These are phyloP conservation scores for Wickerhamomyces strasburgensis DNA, from an alignment of 805 yeast genomes.

Conservation along the genomic window DNA sequence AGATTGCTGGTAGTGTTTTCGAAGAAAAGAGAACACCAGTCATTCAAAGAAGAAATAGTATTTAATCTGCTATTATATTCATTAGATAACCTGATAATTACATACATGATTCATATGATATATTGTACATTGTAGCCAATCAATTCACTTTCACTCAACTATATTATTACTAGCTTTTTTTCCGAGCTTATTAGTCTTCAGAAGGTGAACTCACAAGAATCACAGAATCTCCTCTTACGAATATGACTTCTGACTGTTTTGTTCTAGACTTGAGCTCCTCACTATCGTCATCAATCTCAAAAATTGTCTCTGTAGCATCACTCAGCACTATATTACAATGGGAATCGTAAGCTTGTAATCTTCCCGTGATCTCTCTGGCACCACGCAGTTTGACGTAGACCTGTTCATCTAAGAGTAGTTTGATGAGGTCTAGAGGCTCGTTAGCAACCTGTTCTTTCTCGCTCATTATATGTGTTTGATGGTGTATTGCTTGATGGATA, in stretches of 20 bases:
- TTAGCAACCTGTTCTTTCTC: constrained; percentile 23
- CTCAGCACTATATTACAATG: constrained; percentile 95
- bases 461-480: neutral
- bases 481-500: neutral
- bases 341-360: constrained; percentile 88
- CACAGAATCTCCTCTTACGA: constrained; percentile 97
- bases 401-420: constrained; percentile 79
- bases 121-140: no score
- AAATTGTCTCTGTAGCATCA: constrained; percentile 84
- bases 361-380: constrained; percentile 87
- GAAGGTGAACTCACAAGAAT: constrained; percentile 63
- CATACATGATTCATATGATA: no score
- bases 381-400: constrained; percentile 90
- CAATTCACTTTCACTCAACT: no score
- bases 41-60: constrained; percentile 58
- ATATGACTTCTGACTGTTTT: constrained; percentile 79
- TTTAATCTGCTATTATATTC: constrained; percentile 29
- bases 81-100: neutral
- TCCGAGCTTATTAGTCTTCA: constrained; percentile 22
- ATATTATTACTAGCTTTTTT: neutral
- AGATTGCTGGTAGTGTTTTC: constrained; percentile 47
- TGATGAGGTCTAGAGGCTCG: constrained; percentile 89
- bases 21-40: constrained; percentile 28
- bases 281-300: constrained; percentile 42
- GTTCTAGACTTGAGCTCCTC: constrained; percentile 28